Base-by-base conservation (phyloP, 352 stramenopile genomes). In the Halophytophthora batemanensis region DNA sequence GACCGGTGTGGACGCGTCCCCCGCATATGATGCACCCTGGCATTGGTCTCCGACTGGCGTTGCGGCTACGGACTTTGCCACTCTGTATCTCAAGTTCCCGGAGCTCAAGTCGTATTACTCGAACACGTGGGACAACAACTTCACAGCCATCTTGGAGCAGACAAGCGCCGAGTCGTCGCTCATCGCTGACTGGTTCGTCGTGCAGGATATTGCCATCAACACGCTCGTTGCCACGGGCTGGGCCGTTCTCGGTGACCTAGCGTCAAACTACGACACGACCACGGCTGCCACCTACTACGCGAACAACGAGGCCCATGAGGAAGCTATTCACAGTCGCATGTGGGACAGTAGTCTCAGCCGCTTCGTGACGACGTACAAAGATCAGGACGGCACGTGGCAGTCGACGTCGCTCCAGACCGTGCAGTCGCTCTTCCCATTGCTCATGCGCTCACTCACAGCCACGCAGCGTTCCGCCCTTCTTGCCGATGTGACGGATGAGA, bases 131-230 rank as follows among this genome's bases (percentile, higher is more conserved):
- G 39, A n/a, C 45, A 62, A 62, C 54, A 62, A 62, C 46, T 62
- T 56, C 46, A 62, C 54, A 2, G 54, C 54, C 22, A 44, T 62
- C 5, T 41, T 62, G 1, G 54, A 31, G 14, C 54, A 62, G 23
- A 56, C 47, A 11, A 56, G 52, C 39, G 54, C 47, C 13, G 28
- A 21, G 35, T 56, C 54, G 6, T 62, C 54, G 22, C 54, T 62
- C 23, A 44, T 28, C 15, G 46, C 53, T 22, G 46, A 62, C 54
- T 62, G 54, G 54, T 62, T 62, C 19, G 33, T 62, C 8, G 54
- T 62, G 13, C 41, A 62, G 38, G 54, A 62, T n/a, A 62, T 62
- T n/a, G 54, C 54, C 29, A 62, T 62, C 18, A 56, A 62, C 41
- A 61, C 53, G 6, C 46, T 61, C n/a, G 54, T 62, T 3, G 54